A percentile compares a stretch with the other conserved stretches of the same genome.
phyloP scores from a whole-genome alignment of 345 rosid species.

The Eucalyptus marginata region DNA sequence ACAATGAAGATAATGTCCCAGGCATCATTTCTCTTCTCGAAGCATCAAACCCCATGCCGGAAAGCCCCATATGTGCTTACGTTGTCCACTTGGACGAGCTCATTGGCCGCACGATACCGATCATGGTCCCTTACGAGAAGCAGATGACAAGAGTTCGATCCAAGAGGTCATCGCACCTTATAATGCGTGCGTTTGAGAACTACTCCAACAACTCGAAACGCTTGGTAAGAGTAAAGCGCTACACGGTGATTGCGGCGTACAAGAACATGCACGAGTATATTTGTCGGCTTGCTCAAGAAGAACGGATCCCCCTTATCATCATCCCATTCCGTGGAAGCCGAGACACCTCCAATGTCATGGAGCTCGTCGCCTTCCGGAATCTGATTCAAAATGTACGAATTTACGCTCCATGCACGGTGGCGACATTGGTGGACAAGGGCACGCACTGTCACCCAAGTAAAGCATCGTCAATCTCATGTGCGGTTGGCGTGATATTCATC shows the following conservation, averaged over 20 bases:
- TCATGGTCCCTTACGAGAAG: slow-evolving; percentile 1
- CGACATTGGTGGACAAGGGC: not conserved
- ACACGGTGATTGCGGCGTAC: not conserved
- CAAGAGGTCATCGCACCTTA: not conserved
- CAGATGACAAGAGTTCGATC: not conserved
- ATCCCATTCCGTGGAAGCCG: slow-evolving; percentile 5
- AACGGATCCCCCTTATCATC: not conserved
- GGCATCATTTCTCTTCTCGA: slow-evolving; percentile 6
- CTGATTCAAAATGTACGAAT: not conserved
- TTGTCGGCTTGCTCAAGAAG: slow-evolving; percentile 5
- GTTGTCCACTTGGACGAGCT: slow-evolving; percentile 7
- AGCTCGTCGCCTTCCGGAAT: not conserved
- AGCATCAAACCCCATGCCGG: not conserved
- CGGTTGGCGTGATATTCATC: slow-evolving; percentile 12
- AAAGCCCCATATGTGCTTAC: not conserved
- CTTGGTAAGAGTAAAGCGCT: not conserved
- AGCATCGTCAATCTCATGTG: not conserved
- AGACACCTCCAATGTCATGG: slow-evolving; percentile 13
- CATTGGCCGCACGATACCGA: slow-evolving; percentile 2
- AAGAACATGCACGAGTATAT: slow-evolving; percentile 11
- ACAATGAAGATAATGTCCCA: not conserved
- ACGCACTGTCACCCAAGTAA: not conserved
- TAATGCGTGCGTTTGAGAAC: slow-evolving; percentile 4
- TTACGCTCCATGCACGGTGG: not conserved
- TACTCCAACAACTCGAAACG: not conserved